Evolutionary conservation across 257 asterid species (phyloP).

Genomic region (Jacaranda copaia): DNA sequence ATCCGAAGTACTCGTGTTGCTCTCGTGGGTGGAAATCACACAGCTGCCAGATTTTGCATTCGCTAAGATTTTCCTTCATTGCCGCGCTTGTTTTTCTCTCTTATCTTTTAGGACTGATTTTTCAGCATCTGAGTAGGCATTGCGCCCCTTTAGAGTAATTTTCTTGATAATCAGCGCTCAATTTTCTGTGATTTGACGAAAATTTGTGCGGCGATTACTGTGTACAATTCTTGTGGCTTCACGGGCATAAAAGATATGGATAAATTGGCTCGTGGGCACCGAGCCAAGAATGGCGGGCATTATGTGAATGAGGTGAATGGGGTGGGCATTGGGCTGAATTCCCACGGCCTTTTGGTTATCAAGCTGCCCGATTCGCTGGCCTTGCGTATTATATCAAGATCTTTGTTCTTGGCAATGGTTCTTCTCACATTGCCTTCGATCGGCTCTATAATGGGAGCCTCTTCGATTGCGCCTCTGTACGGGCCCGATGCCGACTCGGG

Average conservation of each 20-base stretch:
- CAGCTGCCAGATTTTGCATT: conserved; percentile 74
- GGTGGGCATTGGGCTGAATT: conserved; percentile 44
- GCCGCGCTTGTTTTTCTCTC: conserved; percentile 29
- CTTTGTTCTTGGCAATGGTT: conserved; percentile 64
- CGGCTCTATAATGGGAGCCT: conserved; percentile 45
- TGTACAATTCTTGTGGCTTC: conserved; percentile 1
- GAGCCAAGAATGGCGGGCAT: conserved; percentile 32
- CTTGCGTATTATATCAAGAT: conserved; percentile 59
- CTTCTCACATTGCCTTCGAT: conserved; percentile 50
- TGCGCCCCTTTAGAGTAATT: no score
- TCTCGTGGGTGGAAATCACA: conserved; percentile 84
- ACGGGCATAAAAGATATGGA: conserved; percentile 43
- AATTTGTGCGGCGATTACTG: background rate
- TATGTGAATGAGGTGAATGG: conserved; percentile 34
- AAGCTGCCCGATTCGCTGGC: conserved; percentile 64
- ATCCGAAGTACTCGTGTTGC: conserved; percentile 53
- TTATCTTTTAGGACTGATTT: conserved; percentile 23
- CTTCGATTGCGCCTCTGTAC: conserved; percentile 30
- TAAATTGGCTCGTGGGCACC: conserved; percentile 35
- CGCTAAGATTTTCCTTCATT: conserved; percentile 46
- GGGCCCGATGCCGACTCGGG: conserved; percentile 28
- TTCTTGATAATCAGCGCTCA: background rate
- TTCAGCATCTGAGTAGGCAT: background rate
- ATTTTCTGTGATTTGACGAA: background rate
- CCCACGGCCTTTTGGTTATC: conserved; percentile 52